Conservation (phyloP, 192 early-diverging fungal species). For the Backusella morwellensis region DNA sequence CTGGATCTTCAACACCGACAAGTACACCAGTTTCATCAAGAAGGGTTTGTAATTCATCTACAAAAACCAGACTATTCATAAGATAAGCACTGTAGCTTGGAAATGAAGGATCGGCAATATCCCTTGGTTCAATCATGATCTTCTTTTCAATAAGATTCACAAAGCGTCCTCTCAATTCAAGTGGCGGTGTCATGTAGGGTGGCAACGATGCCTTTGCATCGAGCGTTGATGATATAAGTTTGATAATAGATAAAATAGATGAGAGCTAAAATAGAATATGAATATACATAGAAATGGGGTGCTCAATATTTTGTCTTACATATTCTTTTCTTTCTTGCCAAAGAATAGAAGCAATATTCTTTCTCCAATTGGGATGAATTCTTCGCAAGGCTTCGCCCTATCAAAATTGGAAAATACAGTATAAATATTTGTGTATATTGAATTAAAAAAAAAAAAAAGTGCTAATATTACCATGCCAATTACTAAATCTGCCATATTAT, state of each 20-base stretch:
- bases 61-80: conserved; percentile 12
- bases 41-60: conserved; percentile 8
- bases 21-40: neutral
- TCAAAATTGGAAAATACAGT: neutral
- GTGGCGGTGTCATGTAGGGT: conserved; percentile 20
- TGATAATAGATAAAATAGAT: conserved; percentile 5
- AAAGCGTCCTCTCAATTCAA: conserved; percentile 7
- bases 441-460: neutral
- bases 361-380: neutral
- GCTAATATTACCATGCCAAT: conserved; percentile 25
- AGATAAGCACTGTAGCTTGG: conserved; percentile 6
- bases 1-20: conserved; percentile 16
- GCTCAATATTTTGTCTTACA: neutral
- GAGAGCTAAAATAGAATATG: neutral
- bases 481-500: conserved; percentile 34
- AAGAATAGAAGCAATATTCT: neutral
- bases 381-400: neutral
- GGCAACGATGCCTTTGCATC: conserved; percentile 26
- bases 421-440: neutral
- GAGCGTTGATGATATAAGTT: conserved; percentile 25
- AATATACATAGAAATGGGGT: neutral
- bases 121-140: conserved; percentile 1
- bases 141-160: conserved; percentile 1
- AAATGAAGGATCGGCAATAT: neutral
- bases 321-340: conserved; percentile 10